Percentiles rank a stretch among this genome's conserved stretches.
These are phyloP conservation scores for Fusarium pilosicola DNA, from an alignment of 2,329 filamentous ascomycete genomes.

Conservation along the genomic window DNA sequence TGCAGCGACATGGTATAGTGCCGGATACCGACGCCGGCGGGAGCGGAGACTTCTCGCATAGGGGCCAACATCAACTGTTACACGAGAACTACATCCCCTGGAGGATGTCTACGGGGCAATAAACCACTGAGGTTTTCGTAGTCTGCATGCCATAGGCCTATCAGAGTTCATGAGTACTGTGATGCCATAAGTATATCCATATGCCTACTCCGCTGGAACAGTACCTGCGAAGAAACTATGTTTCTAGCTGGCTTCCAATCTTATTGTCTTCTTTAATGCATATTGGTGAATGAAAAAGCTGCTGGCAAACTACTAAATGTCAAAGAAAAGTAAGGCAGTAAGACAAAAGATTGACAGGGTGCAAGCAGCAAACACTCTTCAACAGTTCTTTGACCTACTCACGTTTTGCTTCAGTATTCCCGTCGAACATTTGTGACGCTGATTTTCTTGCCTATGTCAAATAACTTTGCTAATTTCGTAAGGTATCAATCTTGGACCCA, in stretches of 20 bases:
- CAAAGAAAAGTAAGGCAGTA: neutral
- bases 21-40: neutral
- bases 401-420: neutral
- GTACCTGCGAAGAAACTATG: neutral
- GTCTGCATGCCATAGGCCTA: neutral
- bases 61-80: neutral
- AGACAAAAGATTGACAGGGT: neutral
- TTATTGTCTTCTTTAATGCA: neutral
- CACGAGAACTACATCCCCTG: neutral
- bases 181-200: neutral
- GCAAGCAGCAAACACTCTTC: conserved; percentile 11
- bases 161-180: neutral
- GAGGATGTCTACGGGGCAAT: neutral
- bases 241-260: neutral
- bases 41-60: conserved; percentile 6
- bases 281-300: neutral
- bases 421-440: neutral
- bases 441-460: neutral
- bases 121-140: neutral
- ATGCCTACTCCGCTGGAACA: neutral
- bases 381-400: neutral
- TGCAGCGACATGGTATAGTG: neutral
- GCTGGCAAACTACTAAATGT: neutral
- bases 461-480: neutral
- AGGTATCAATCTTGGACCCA: neutral